These are phyloP conservation scores for Podila clonocystis DNA, from an alignment of 192 early-diverging fungal genomes.

Conservation along the genomic window DNA sequence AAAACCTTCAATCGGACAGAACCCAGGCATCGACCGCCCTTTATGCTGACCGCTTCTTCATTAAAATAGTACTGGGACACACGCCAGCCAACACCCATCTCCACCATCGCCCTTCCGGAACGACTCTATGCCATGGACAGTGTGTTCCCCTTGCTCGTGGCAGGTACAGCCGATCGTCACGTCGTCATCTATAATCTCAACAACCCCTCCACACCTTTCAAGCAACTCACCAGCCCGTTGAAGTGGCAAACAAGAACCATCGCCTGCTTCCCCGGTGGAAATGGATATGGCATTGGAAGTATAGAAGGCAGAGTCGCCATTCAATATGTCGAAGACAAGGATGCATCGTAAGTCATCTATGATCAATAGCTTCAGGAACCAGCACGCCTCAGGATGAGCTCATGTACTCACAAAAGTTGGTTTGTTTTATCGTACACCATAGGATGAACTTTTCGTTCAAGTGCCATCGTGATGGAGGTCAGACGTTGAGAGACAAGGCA, in stretches of 20 bases:
- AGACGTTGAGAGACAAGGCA: constrained; percentile 46
- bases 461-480: constrained; percentile 84
- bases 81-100: constrained; percentile 78
- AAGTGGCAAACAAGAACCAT: constrained; percentile 90
- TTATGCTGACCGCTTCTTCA: too few species aligned
- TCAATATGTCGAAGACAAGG: constrained; percentile 91
- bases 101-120: constrained; percentile 81
- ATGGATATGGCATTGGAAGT: constrained; percentile 89
- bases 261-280: constrained; percentile 80
- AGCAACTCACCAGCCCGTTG: constrained; percentile 70
- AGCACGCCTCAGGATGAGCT: not conserved
- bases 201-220: constrained; percentile 80
- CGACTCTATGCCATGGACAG: constrained; percentile 93
- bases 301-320: constrained; percentile 96
- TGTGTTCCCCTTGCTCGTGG: constrained; percentile 81
- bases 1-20: too few species aligned
- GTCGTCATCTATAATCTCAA: constrained; percentile 82
- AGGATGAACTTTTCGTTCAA: constrained; percentile 91
- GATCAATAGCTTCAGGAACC: not conserved
- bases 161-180: constrained; percentile 92
- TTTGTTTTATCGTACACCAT: not conserved
- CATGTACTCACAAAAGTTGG: not conserved
- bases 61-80: constrained; percentile 86
- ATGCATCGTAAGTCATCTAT: constrained; percentile 50
- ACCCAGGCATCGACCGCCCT: too few species aligned